phyloP scores from a whole-genome alignment of 805 yeast genomes.

The Yarrowia hollandica region DNA sequence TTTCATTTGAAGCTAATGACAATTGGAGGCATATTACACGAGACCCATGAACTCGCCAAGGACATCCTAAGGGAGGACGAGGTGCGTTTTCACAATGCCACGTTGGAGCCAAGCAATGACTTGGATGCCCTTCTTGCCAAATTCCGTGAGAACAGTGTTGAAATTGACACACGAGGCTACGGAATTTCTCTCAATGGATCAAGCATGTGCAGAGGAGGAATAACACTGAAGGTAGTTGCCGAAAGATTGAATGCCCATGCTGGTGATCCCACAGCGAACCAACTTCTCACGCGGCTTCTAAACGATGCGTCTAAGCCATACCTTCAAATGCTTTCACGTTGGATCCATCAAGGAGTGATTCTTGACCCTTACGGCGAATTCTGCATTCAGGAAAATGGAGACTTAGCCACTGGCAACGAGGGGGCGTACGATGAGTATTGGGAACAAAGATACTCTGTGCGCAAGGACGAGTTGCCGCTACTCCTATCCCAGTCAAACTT shows the following conservation, averaged over 20 bases:
- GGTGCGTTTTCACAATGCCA: conserved; percentile 29
- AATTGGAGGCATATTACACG: conserved; percentile 48
- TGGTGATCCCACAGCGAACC: conserved; percentile 63
- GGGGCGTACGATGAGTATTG: conserved; percentile 45
- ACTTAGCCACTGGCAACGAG: conserved; percentile 35
- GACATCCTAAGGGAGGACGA: conserved; percentile 46
- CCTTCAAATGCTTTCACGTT: conserved; percentile 65
- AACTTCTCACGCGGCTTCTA: conserved; percentile 55
- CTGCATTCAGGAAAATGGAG: conserved; percentile 52
- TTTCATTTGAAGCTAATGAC: conserved; percentile 54
- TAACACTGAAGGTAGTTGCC: conserved; percentile 63
- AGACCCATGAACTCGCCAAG: conserved; percentile 58
- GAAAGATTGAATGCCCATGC: conserved; percentile 54
- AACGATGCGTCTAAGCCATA: conserved; percentile 63
- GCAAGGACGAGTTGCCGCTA: conserved; percentile 71
- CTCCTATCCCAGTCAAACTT: conserved; percentile 57
- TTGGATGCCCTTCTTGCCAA: conserved; percentile 19
- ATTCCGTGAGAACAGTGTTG: conserved; percentile 21
- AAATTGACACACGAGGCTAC: conserved; percentile 22
- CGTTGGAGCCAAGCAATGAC: conserved; percentile 19
- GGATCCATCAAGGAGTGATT: conserved; percentile 75
- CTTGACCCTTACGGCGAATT: conserved; percentile 84
- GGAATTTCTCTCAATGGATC: conserved; percentile 23
- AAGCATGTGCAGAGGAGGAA: conserved; percentile 65
- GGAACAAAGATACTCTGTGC: conserved; percentile 61